Conservation (phyloP, 768 basidiomycete species). For the Suillus bovinus region DNA sequence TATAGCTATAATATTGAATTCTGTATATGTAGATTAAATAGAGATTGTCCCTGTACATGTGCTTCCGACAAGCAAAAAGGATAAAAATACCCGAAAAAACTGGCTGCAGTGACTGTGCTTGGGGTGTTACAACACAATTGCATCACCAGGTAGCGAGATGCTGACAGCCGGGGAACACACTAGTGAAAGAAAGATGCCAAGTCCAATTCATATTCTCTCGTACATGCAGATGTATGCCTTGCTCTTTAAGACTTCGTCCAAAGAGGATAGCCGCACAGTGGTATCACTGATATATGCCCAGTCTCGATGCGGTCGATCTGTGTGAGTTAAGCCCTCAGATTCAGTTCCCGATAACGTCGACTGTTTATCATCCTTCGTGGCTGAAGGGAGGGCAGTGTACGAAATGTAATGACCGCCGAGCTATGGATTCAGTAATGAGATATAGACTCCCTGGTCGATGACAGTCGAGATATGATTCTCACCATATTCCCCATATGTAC, state of each 20-base stretch:
- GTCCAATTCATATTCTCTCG: conserved; percentile 55
- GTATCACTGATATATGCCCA: conserved; percentile 97
- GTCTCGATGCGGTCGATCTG: conserved; percentile 40
- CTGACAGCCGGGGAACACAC: neutral
- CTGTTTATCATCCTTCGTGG: conserved; percentile 18
- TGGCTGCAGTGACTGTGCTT: neutral
- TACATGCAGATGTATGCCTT: conserved; percentile 97
- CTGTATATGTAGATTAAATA: neutral
- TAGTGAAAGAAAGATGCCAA: neutral
- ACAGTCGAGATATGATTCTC: conserved; percentile 18
- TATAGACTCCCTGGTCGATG: conserved; percentile 5
- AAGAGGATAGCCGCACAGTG: conserved; percentile 70
- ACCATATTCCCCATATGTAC: conserved; percentile 91
- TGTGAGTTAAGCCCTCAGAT: conserved; percentile 15
- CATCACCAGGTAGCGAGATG: neutral
- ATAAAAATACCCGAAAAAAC: conserved; percentile 5
- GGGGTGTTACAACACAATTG: neutral
- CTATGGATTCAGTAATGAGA: conserved; percentile 36
- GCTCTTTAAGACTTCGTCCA: conserved; percentile 88
- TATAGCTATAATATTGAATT: conserved; percentile 5
- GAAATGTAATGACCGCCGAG: conserved; percentile 90
- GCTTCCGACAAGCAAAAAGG: neutral
- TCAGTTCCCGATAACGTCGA: conserved; percentile 7
- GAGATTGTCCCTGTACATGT: neutral
- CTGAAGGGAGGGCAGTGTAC: conserved; percentile 69